These are phyloP conservation scores for Davidsoniella neocaledoniae DNA, from an alignment of 2,329 filamentous ascomycete species.

Conservation along the genomic window DNA sequence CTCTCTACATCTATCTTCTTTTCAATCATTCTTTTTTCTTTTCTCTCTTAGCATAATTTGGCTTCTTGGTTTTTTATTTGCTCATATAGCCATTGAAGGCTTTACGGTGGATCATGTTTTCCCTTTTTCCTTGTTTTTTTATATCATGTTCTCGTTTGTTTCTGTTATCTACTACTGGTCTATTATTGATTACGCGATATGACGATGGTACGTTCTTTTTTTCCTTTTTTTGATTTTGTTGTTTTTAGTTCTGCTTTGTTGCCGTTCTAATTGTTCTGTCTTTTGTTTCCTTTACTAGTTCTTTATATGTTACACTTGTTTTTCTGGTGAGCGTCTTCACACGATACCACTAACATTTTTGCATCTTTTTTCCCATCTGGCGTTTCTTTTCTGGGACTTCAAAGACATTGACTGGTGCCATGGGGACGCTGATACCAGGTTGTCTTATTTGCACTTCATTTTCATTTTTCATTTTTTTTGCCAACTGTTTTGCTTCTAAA, in stretches of 20 bases:
- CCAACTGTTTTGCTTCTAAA: too few species aligned
- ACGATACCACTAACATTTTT: not conserved
- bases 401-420: too few species aligned
- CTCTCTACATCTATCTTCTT: constrained; percentile 5
- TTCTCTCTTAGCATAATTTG: constrained; percentile 15
- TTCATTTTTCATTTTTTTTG: not conserved
- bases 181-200: too few species aligned
- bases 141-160: not conserved
- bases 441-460: not conserved
- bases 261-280: not conserved
- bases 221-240: not conserved
- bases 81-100: too few species aligned
- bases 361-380: not conserved
- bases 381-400: not conserved
- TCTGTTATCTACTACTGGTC: too few species aligned
- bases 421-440: not conserved
- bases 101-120: constrained; percentile 16
- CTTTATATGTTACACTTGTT: not conserved
- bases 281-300: not conserved
- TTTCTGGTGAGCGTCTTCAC: not conserved
- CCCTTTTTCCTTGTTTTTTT: constrained; percentile 16
- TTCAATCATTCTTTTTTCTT: constrained; percentile 14
- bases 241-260: constrained; percentile 1
- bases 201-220: constrained; percentile 2
- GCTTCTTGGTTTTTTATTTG: constrained; percentile 11